Base-by-base conservation (phyloP, 257 asterid genomes). In the Forsythia suspensa region DNA sequence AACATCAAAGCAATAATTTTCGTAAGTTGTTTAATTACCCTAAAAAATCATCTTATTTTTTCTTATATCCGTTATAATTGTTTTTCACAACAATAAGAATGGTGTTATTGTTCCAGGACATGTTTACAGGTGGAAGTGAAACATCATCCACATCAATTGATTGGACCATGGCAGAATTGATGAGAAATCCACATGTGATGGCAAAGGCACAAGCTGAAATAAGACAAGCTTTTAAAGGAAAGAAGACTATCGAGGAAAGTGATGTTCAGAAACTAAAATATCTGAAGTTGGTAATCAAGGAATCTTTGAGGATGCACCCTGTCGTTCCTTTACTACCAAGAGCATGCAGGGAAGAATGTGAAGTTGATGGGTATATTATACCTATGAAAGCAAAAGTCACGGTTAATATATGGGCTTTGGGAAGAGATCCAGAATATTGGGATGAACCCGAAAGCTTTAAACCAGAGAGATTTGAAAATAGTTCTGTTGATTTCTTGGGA, bases 101-200 rank as follows among this genome's bases (percentile, higher is more conserved):
- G 18, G 18, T 51, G 4, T 51, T 51, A 5, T 51, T 16, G 11
- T 51, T 15, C n/a, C 61, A 73, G 80, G 80, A 77, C 52, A 44
- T 77, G 7, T 67, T 77, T 13, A 10, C 51, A 4, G 80, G 37
- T 0, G 75, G 82, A 24, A 79, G 46, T 8, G 82, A 79, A 8
- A 72, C 77, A 12, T 41, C 82, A 1, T 20, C 82, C 0, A 34
- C 77, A 5, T 52, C 77, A 1, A 5, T 18, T 6, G 73, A 79
- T 15, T 79, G 77, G 82, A 48, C 73, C 3, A 71, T 79, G 77
- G 20, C 82, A 8, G 82, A 79, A 34, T 3, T 79, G 21, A 21
- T 79, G 51, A 72, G 39, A 44, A 63, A 79, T 9, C 82, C 74
- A 18, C 16, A 21, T 3, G 70, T 79, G 0, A 15, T 72, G 67